These are phyloP conservation scores for Blastobotrys serpentis DNA, from an alignment of 1,139 yeast genomes.

Conservation along the genomic window DNA sequence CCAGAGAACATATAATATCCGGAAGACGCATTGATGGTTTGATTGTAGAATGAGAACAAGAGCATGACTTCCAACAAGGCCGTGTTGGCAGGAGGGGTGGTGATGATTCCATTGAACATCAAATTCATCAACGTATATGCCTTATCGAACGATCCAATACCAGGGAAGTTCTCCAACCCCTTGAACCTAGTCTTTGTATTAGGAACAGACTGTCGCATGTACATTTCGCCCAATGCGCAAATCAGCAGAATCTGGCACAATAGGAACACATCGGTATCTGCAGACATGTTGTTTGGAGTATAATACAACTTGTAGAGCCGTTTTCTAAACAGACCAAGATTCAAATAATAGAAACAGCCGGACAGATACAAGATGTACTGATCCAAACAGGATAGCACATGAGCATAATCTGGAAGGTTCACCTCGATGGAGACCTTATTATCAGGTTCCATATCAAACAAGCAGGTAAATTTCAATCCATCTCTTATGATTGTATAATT, in stretches of 20 bases:
- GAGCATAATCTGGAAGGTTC: conserved; percentile 68
- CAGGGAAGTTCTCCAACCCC: conserved; percentile 23
- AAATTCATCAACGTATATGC: conserved; percentile 25
- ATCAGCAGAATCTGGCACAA: conserved; percentile 72
- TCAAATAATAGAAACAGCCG: conserved; percentile 83
- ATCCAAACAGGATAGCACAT: conserved; percentile 72
- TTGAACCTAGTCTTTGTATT: conserved; percentile 12
- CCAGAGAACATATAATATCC: conserved; percentile 83
- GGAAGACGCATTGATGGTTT: conserved; percentile 81
- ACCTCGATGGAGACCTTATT: conserved; percentile 10
- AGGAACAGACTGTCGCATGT: conserved; percentile 31
- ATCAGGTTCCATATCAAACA: conserved; percentile 4
- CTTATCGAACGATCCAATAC: conserved; percentile 25
- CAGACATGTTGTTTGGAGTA: conserved; percentile 9
- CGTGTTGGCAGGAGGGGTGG: background rate
- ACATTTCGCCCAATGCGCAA: conserved; percentile 85
- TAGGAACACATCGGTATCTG: conserved; percentile 48
- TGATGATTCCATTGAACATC: conserved; percentile 24
- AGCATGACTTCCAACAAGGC: conserved; percentile 67
- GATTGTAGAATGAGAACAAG: conserved; percentile 75
- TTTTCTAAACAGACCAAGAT: conserved; percentile 52
- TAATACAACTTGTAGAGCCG: conserved; percentile 23
- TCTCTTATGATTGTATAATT: conserved; percentile 16
- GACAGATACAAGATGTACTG: conserved; percentile 77
- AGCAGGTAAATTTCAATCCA: conserved; percentile 12